Conservation (phyloP, 2,329 filamentous ascomycete species). For the Cadophora sp. region DNA sequence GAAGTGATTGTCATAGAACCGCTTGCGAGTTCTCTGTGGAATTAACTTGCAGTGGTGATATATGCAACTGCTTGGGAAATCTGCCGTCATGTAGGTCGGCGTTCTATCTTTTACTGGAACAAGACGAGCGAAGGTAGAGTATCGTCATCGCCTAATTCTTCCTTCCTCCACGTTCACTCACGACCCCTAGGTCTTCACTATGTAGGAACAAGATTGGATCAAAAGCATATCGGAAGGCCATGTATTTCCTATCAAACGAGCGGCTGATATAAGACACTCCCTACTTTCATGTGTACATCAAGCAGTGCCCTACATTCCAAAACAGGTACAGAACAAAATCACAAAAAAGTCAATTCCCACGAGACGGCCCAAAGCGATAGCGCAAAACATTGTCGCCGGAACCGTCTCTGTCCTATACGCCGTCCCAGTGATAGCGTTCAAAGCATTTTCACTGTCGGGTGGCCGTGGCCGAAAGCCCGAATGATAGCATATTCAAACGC, state of each 20-base stretch:
- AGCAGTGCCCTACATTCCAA: background rate
- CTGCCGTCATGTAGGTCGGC: too few species aligned
- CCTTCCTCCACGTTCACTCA: too few species aligned
- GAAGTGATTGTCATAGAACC: too few species aligned
- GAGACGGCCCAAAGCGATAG: conserved; percentile 51
- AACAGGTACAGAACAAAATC: background rate
- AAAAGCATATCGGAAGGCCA: background rate
- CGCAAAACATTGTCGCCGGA: conserved; percentile 59
- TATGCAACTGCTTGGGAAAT: too few species aligned
- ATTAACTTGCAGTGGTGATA: too few species aligned
- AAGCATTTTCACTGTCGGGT: conserved; percentile 53
- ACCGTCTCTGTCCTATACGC: conserved; percentile 53
- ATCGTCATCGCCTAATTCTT: too few species aligned
- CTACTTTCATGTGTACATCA: background rate
- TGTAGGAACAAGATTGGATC: background rate
- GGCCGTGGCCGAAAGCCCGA: conserved; percentile 39
- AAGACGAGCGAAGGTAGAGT: too few species aligned
- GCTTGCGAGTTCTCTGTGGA: too few species aligned
- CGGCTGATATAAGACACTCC: background rate
- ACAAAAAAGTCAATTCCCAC: conserved; percentile 40
- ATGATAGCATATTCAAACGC: conserved; percentile 61
- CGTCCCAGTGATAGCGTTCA: conserved; percentile 55
- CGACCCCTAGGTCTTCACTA: background rate
- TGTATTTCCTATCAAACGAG: background rate
- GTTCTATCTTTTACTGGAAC: too few species aligned